A percentile compares a stretch with the other conserved stretches of the same genome.
phyloP scores from a whole-genome alignment of 2,329 filamentous ascomycete genomes.

The Arthrobotrys conoides region DNA sequence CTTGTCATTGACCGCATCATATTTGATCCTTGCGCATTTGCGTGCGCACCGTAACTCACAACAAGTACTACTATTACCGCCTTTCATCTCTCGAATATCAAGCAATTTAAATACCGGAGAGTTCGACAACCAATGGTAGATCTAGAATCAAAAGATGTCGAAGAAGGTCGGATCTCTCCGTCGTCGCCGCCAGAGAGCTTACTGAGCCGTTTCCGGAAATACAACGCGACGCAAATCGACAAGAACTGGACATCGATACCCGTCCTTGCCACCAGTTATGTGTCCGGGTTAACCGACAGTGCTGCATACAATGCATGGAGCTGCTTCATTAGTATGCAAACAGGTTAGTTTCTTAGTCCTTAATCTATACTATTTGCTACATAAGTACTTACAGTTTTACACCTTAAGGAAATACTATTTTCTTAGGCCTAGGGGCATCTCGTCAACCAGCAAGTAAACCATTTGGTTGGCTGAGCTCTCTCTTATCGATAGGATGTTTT shows the following conservation, averaged over 20 bases:
- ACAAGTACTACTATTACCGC: neutral
- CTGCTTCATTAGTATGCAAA: constrained; percentile 72
- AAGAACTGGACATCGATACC: constrained; percentile 47
- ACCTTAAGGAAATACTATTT: constrained; percentile 72
- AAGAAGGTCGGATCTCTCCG: constrained; percentile 13
- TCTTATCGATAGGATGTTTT: constrained; percentile 72
- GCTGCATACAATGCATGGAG: constrained; percentile 70
- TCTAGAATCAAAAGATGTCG: constrained; percentile 20
- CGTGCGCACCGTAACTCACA: neutral
- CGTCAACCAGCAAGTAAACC: constrained; percentile 71
- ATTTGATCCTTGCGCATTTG: too few relatives aligned
- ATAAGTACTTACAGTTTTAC: neutral
- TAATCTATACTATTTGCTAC: neutral
- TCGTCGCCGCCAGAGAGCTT: neutral
- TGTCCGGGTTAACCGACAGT: constrained; percentile 69
- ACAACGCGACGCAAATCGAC: constrained; percentile 48
- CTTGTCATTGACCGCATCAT: too few relatives aligned
- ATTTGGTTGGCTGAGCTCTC: constrained; percentile 72
- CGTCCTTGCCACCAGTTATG: constrained; percentile 68
- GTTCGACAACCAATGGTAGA: neutral
- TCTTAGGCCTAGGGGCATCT: constrained; percentile 74
- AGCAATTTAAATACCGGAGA: neutral
- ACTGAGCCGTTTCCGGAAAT: constrained; percentile 37
- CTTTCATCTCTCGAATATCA: neutral
- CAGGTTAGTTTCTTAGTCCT: constrained; percentile 65